Conservation (phyloP, 306 rosid species). For the Prosopis cineraria region DNA sequence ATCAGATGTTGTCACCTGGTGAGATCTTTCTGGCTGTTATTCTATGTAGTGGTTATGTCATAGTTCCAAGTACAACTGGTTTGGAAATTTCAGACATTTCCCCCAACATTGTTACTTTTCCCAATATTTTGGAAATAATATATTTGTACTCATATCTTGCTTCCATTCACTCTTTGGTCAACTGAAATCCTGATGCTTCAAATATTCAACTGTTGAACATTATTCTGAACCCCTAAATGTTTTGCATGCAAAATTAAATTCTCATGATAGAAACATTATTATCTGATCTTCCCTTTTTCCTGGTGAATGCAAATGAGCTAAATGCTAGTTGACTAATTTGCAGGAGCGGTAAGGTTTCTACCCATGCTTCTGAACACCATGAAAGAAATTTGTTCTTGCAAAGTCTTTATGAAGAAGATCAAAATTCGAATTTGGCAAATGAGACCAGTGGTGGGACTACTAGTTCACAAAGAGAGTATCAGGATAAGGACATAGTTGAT, state of each 20-base stretch:
- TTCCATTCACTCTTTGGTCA: background rate
- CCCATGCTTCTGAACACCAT: conserved; percentile 55
- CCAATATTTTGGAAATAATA: background rate
- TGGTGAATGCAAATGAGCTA: conserved; percentile 26
- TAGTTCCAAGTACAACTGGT: background rate
- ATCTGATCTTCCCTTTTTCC: background rate
- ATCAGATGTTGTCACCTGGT: conserved; percentile 72
- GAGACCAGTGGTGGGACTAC: conserved; percentile 32
- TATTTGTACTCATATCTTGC: background rate
- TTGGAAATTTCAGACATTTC: background rate
- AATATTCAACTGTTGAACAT: background rate
- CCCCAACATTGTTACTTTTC: background rate
- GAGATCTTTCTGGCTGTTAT: conserved; percentile 36
- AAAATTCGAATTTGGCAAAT: conserved; percentile 35
- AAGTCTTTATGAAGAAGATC: conserved; percentile 71
- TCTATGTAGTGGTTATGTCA: background rate
- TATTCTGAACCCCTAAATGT: background rate
- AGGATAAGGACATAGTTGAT: conserved; percentile 64
- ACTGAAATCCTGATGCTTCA: background rate
- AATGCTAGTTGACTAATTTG: conserved; percentile 39
- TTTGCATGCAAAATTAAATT: background rate
- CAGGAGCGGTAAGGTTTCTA: conserved; percentile 82
- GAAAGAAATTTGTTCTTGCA: conserved; percentile 75
- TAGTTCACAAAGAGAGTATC: conserved; percentile 45
- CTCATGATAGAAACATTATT: background rate